Conservation (phyloP, 192 early-diverging fungal species). For the Entrophospora sp. region DNA sequence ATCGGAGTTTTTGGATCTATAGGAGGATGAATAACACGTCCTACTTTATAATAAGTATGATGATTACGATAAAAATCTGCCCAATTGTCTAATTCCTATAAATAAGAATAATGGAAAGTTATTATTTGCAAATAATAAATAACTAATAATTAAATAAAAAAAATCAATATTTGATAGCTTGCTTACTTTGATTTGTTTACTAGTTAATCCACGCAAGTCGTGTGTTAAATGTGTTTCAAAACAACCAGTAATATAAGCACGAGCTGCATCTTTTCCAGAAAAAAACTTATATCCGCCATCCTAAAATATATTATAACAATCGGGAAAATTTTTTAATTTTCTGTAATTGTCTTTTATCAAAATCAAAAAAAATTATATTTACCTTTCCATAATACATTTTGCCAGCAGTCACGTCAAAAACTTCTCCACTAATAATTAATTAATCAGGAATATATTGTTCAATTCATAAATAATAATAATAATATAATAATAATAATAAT, state of each 20-base stretch:
- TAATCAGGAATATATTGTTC: too few species aligned
- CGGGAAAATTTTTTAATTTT: too few species aligned
- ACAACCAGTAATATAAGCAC: conserved; percentile 94
- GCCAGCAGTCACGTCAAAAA: conserved; percentile 87
- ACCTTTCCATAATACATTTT: conserved; percentile 72
- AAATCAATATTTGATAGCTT: neutral
- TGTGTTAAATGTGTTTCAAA: conserved; percentile 88
- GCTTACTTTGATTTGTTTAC: conserved; percentile 62
- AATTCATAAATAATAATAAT: neutral
- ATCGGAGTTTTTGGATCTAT: conserved; percentile 78
- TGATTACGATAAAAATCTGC: conserved; percentile 80
- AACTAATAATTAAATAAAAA: neutral
- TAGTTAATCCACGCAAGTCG: conserved; percentile 79
- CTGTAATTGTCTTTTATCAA: neutral
- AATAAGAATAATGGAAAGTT: conserved; percentile 3
- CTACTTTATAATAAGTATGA: conserved; percentile 81
- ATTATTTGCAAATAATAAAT: neutral
- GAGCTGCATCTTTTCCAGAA: conserved; percentile 82
- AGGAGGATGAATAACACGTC: conserved; percentile 68
- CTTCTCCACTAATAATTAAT: conserved; percentile 68
- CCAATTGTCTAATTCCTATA: conserved; percentile 69
- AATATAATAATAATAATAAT: neutral
- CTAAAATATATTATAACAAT: too few species aligned
- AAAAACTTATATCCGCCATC: conserved; percentile 81
- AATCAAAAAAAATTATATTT: conserved; percentile 5